phyloP scores from a whole-genome alignment of 192 early-diverging fungal genomes.

The Linnemannia elongata region DNA sequence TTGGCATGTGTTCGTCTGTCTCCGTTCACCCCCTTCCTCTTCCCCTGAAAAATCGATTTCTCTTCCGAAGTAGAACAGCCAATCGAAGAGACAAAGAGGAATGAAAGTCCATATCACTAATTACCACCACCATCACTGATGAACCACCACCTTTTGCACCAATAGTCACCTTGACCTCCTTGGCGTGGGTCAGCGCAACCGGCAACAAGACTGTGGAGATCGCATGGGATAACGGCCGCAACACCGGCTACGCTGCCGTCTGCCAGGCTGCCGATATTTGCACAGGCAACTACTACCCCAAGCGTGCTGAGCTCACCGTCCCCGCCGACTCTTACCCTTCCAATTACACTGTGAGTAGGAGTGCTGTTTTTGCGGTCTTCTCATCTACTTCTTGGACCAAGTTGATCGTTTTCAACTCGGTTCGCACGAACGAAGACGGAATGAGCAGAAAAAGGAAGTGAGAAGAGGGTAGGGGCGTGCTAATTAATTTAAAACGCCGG shows the following conservation, averaged over 20 bases:
- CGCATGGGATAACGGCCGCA: conserved; percentile 30
- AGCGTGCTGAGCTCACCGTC: conserved; percentile 40
- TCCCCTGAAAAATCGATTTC: neutral
- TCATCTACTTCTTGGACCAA: neutral
- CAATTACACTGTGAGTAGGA: conserved; percentile 46
- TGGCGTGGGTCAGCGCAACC: conserved; percentile 28
- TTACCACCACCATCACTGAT: no score
- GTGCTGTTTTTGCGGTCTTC: neutral
- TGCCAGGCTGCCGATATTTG: conserved; percentile 32
- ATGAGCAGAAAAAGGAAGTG: neutral
- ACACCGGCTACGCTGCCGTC: neutral
- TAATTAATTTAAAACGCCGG: conserved; percentile 12
- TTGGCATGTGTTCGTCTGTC: neutral
- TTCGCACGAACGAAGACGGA: neutral
- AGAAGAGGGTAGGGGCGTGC: neutral
- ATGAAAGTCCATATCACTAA: conserved; percentile 1
- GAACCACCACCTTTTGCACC: no score
- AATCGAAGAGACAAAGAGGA: neutral
- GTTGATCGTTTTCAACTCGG: neutral
- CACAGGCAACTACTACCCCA: conserved; percentile 42
- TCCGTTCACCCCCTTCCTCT: no score
- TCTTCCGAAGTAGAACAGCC: neutral
- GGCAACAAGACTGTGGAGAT: conserved; percentile 42
- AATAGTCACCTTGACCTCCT: conserved; percentile 35
- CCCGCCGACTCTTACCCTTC: conserved; percentile 11